Evolutionary conservation across 2,329 filamentous ascomycete species (phyloP), one percentile per base, ranked within the genome.

Genomic region (Macrophomina tecta): DNA sequence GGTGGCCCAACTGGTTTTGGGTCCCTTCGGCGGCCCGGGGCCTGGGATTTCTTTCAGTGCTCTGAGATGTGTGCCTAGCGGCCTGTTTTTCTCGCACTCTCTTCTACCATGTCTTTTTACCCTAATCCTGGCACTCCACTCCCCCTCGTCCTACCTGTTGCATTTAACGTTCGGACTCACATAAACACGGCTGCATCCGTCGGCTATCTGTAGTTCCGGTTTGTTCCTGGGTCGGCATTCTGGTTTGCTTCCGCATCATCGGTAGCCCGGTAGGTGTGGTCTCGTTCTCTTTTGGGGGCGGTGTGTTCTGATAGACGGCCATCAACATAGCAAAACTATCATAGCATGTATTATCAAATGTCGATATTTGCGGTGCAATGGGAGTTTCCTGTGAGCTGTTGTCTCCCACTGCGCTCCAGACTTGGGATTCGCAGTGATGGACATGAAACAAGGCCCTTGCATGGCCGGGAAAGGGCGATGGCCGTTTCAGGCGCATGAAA

Each of bases 231-330:
- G 32, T 49, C 40, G 28, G 28, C 23, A 49, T 62, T 28, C 30
- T 23, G 9, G 18, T 40, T 49, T 12, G 14, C 42, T 48, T 16
- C 45, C 49, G 58, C 18, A 38, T 49, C 30, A 46, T 23, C 9
- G 42, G 23, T 36, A 36, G 14, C 40, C 30, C 42, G 45, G 36
- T 48, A 45, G 40, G 14, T 62, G 28, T 34, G 32, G 7, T 51
- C 32, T 62, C 16, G n/a, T 49, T 45, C 40, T 28, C 8, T 8
- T 49, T 16, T 9, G 4, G 16, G 58, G 58, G 58, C 34, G 58
- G 45, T 30, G 58, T 62, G 58, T 30, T 49, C 42, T 62, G 58
- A 49, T 62, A 62, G 58, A 62, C 58, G 58, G 58, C 58, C 58
- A 53, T 61, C 45, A 38, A 34, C 30, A 62, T 51, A 62, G 45